These are phyloP conservation scores for Lepidium africanum DNA, from an alignment of 345 rosid species.

Conservation along the genomic window DNA sequence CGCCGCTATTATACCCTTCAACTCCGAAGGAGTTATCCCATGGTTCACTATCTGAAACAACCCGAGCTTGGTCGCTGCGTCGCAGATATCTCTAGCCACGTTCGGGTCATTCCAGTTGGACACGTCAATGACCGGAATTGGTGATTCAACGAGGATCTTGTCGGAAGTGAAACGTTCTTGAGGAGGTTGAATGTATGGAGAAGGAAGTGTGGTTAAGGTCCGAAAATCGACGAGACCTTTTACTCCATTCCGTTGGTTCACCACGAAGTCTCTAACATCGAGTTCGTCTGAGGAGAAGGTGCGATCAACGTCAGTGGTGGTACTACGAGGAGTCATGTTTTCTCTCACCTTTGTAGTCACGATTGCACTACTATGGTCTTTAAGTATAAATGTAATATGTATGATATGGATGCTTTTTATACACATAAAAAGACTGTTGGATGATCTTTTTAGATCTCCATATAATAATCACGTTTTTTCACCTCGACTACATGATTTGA, in stretches of 20 bases:
- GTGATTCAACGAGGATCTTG: slow-evolving; percentile 15
- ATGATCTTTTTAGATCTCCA: not conserved
- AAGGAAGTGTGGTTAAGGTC: slow-evolving; percentile 25
- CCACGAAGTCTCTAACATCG: slow-evolving; percentile 32
- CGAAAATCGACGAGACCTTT: slow-evolving; percentile 37
- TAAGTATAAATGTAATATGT: not conserved
- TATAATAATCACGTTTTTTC: not conserved
- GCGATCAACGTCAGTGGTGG: not conserved
- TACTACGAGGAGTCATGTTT: not conserved
- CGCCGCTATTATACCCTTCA: slow-evolving; percentile 22
- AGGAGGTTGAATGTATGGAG: slow-evolving; percentile 30
- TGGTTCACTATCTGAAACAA: slow-evolving; percentile 31
- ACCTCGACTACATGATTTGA: not conserved
- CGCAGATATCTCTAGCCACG: slow-evolving; percentile 16
- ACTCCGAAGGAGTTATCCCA: slow-evolving; percentile 19
- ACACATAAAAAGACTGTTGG: not conserved
- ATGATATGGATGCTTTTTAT: not conserved
- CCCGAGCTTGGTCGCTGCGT: slow-evolving; percentile 21
- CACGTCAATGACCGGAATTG: slow-evolving; percentile 26
- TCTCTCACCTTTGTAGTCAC: not conserved
- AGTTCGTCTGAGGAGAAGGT: not conserved
- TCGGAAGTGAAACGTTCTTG: slow-evolving; percentile 30
- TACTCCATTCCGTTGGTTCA: slow-evolving; percentile 34
- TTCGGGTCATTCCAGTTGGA: slow-evolving; percentile 12
- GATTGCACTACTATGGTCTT: not conserved